These are phyloP conservation scores for Crassisporium funariophilum DNA, from an alignment of 768 basidiomycete species.

Conservation along the genomic window DNA sequence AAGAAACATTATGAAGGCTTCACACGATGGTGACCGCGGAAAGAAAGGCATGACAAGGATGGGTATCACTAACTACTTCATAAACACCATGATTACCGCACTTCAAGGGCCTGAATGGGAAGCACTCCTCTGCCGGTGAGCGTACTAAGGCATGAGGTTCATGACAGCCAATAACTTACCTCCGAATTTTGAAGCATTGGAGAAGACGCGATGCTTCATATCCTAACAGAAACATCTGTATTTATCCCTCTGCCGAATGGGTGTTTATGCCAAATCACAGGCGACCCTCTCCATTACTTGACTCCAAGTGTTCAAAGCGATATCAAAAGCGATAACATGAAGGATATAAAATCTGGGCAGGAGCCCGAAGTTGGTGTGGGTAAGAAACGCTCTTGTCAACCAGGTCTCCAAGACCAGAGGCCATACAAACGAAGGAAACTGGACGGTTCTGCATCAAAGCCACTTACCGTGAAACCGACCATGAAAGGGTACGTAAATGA, in stretches of 20 bases:
- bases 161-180: not conserved
- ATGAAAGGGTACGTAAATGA: conserved; percentile 1
- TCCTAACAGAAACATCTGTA: conserved; percentile 73
- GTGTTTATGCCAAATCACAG: conserved; percentile 83
- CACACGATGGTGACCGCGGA: conserved; percentile 36
- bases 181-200: conserved; percentile 71
- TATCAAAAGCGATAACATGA: too few species aligned
- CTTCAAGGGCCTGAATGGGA: conserved; percentile 72
- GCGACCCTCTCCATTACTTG: conserved; percentile 58
- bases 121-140: conserved; percentile 59
- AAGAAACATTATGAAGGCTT: conserved; percentile 23
- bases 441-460: not conserved
- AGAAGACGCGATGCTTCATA: conserved; percentile 71
- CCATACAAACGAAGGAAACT: conserved; percentile 34
- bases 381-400: conserved; percentile 13
- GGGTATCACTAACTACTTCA: conserved; percentile 58
- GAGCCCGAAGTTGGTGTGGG: not conserved
- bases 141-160: not conserved
- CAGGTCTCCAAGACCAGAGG: conserved; percentile 14
- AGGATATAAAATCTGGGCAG: too few species aligned
- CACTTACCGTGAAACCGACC: not conserved
- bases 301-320: conserved; percentile 20
- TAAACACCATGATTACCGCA: conserved; percentile 76
- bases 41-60: conserved; percentile 40
- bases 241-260: conserved; percentile 82